These are phyloP conservation scores for Coprinopsis cinerea DNA, from an alignment of 768 basidiomycete genomes.

Conservation along the genomic window DNA sequence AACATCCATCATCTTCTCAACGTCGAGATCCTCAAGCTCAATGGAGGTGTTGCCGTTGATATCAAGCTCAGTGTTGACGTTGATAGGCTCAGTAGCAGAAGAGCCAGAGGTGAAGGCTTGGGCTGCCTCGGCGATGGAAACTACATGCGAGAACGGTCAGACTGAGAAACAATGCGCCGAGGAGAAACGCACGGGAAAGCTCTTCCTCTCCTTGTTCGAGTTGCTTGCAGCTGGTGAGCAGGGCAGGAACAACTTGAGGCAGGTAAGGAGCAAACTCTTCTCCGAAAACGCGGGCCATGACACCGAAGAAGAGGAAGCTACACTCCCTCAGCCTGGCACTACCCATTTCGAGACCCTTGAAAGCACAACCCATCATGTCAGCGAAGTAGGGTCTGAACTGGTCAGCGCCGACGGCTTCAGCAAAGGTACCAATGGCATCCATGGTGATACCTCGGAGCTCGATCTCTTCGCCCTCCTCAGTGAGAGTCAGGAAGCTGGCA, in stretches of 20 bases:
- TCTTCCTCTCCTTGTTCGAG: constrained; percentile 67
- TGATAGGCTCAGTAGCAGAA: constrained; percentile 65
- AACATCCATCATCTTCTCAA: constrained; percentile 86
- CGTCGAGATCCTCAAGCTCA: constrained; percentile 73
- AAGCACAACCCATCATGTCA: constrained; percentile 94
- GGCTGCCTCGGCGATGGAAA: constrained; percentile 48
- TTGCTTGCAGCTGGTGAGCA: constrained; percentile 80
- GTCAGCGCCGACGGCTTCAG: constrained; percentile 93
- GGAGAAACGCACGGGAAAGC: constrained; percentile 33
- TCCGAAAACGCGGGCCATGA: constrained; percentile 95
- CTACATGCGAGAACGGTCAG: constrained; percentile 22
- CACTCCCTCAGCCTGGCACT: constrained; percentile 88
- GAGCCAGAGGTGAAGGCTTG: constrained; percentile 68
- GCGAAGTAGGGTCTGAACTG: constrained; percentile 92
- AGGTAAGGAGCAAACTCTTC: constrained; percentile 91
- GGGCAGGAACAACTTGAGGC: constrained; percentile 76
- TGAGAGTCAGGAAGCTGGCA: constrained; percentile 81
- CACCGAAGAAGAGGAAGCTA: constrained; percentile 96
- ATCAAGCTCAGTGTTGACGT: constrained; percentile 50
- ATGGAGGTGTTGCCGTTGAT: constrained; percentile 50
- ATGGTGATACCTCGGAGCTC: constrained; percentile 96
- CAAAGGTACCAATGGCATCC: constrained; percentile 98
- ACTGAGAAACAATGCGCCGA: constrained; percentile 5
- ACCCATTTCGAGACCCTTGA: constrained; percentile 82
- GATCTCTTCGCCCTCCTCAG: constrained; percentile 83